Evolutionary conservation across 805 yeast species (phyloP), one percentile per base, ranked within the genome.

Genomic region (Teunomyces lycoperdinae): DNA sequence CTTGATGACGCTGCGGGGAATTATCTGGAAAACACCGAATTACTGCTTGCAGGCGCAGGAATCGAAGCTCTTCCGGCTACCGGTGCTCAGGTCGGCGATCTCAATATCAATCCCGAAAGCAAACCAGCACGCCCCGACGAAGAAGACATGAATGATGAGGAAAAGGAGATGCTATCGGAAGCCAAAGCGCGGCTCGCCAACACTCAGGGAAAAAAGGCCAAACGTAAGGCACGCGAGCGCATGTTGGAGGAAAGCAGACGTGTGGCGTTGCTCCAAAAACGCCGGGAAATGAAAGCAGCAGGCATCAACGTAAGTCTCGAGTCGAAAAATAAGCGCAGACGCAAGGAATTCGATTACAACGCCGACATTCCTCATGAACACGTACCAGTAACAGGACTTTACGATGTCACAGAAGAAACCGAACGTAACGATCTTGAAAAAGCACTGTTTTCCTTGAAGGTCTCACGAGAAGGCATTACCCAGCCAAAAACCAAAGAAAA

Each of bases 191-290:
- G 99, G 56, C 70, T 92, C 53, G 88, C 96, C 9, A 91, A 89
- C 58, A 90, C 97, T 0, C 89, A 87, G 63, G 99, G 98, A 50
- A 90, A 91, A 56, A 92, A 92, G 65, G 97, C 97, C 0, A 88
- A 91, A 49, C 69, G 98, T 49, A 89, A 91, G 61, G 88, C 85
- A 2, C 73, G 97, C 48, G 98, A 92, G 62, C 71, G 94, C 44
- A 77, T 87, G 78, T 68, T 89, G 40, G 87, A 84, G 43, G 96
- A 90, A 59, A 86, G 89, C 49, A 78, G 82, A 56, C 68, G 95
- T 29, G 74, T 89, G 17, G 87, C 96, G 0, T 68, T 84, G 48
- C 60, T 92, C 9, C 96, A 90, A 56, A 86, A 84, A 54, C 73
- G 96, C 54, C 71, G 96, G 54, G 95, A 87, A 53, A 69, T 89